A percentile compares a stretch with the other conserved stretches of the same genome.
Conservation (phyloP, 2,329 filamentous ascomycete genomes). For the Apiospora saccharicola region DNA sequence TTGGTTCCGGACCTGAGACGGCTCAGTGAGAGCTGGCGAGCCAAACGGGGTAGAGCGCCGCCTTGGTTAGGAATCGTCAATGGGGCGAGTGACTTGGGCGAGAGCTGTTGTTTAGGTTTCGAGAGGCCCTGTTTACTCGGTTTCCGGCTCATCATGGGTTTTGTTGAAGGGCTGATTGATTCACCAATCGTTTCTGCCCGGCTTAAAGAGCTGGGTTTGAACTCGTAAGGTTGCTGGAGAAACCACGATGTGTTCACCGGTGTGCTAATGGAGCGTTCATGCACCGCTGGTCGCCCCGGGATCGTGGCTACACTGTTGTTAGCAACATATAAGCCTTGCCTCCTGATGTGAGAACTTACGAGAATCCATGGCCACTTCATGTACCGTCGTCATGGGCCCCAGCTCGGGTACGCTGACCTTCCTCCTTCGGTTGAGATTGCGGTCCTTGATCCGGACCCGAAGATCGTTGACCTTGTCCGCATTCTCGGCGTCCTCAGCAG, state of each 20-base stretch:
- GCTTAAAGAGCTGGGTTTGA: constrained; percentile 11
- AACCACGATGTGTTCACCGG: constrained; percentile 58
- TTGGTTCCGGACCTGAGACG: constrained; percentile 50
- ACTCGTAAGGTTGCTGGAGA: background rate
- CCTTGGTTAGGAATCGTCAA: constrained; percentile 61
- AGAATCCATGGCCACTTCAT: constrained; percentile 73
- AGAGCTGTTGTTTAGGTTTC: constrained; percentile 49
- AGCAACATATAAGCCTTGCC: constrained; percentile 30
- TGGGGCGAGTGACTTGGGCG: constrained; percentile 62
- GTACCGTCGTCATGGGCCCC: constrained; percentile 73
- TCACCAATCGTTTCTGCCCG: constrained; percentile 31
- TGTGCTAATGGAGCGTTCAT: constrained; percentile 71
- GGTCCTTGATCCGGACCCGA: constrained; percentile 64
- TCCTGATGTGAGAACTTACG: constrained; percentile 58
- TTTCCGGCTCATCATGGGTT: constrained; percentile 30
- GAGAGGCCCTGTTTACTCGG: constrained; percentile 27
- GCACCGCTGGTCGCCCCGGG: constrained; percentile 68
- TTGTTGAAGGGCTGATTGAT: constrained; percentile 33
- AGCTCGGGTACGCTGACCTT: constrained; percentile 71
- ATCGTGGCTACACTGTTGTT: constrained; percentile 64
- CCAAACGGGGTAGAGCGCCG: constrained; percentile 42
- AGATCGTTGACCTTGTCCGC: constrained; percentile 48
- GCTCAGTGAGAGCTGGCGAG: constrained; percentile 50
- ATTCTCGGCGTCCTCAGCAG: constrained; percentile 51
- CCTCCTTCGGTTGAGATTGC: constrained; percentile 63